These are phyloP conservation scores for Neoarthrinium moseri DNA, from an alignment of 2,329 filamentous ascomycete genomes.

Conservation along the genomic window DNA sequence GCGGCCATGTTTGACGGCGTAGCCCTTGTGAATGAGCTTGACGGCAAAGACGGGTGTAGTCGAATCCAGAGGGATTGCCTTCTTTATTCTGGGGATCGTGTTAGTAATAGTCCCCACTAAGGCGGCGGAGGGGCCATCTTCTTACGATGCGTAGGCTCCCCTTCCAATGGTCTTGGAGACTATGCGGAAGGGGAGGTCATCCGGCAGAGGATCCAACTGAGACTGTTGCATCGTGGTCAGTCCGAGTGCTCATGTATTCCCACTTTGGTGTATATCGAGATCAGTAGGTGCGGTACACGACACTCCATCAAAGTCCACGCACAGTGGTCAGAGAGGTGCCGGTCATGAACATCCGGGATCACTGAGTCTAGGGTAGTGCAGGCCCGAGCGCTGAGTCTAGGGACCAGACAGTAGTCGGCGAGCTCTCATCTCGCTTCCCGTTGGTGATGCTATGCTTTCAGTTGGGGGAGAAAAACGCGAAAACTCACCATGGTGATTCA, in stretches of 20 bases:
- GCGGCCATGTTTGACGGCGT: conserved; percentile 84
- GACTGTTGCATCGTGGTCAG: conserved; percentile 63
- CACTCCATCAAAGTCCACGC: too few relatives aligned
- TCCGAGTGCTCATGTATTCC: too few relatives aligned
- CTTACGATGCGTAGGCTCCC: conserved; percentile 94
- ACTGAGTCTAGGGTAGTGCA: too few relatives aligned
- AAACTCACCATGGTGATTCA: not conserved
- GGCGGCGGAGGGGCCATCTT: conserved; percentile 14
- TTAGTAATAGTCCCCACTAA: conserved; percentile 10
- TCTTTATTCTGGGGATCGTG: conserved; percentile 70
- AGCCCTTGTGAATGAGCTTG: conserved; percentile 98
- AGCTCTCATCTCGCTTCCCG: too few relatives aligned
- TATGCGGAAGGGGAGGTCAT: conserved; percentile 85
- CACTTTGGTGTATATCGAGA: too few relatives aligned
- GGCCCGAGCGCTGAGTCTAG: too few relatives aligned
- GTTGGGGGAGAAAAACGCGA: too few relatives aligned
- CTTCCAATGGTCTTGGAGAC: conserved; percentile 95
- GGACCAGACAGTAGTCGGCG: too few relatives aligned
- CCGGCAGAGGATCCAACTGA: conserved; percentile 83
- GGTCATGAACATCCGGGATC: too few relatives aligned
- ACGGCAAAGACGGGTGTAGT: conserved; percentile 84
- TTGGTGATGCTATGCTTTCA: too few relatives aligned
- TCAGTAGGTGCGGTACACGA: too few relatives aligned
- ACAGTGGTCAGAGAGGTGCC: too few relatives aligned
- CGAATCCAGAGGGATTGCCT: conserved; percentile 73